These are phyloP conservation scores for Solanum ossicruentum DNA, from an alignment of 257 asterid genomes.

Conservation along the genomic window DNA sequence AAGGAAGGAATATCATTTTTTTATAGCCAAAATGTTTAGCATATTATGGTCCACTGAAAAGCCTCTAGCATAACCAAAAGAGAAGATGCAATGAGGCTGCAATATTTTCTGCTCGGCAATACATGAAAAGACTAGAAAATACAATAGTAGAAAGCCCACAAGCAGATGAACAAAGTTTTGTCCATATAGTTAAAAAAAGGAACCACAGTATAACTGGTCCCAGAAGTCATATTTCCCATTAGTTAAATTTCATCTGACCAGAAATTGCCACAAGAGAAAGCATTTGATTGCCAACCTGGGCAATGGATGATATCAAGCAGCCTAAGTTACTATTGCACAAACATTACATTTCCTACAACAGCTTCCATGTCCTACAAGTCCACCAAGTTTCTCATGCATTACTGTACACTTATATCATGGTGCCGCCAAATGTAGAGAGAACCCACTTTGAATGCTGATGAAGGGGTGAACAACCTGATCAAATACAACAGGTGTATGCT, in stretches of 20 bases:
- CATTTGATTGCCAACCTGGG: slow-evolving; percentile 77
- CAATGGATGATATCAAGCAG: slow-evolving; percentile 39
- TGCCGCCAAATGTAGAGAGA: slow-evolving; percentile 13
- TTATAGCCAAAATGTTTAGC: not conserved
- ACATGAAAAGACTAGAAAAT: not conserved
- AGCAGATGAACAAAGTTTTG: not conserved
- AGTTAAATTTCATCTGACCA: slow-evolving; percentile 1
- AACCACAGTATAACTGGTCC: not conserved
- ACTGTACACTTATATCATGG: slow-evolving; percentile 48
- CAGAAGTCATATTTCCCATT: not conserved
- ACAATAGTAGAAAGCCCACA: not conserved
- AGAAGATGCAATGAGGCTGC: not conserved
- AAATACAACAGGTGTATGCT: slow-evolving; percentile 60
- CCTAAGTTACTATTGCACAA: slow-evolving; percentile 25
- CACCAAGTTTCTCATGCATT: slow-evolving; percentile 6
- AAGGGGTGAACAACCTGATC: slow-evolving; percentile 54
- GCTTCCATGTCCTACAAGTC: slow-evolving; percentile 16
- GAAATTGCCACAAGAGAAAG: slow-evolving; percentile 75
- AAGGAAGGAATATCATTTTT: not conserved
- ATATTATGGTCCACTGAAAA: not conserved
- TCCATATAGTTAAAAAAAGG: not conserved
- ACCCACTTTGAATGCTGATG: slow-evolving; percentile 10
- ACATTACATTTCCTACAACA: not conserved
- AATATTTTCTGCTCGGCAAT: not conserved
- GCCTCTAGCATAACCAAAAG: not conserved